phyloP scores from a whole-genome alignment of 106 monocot genomes.

The Dendrobium officinale region DNA sequence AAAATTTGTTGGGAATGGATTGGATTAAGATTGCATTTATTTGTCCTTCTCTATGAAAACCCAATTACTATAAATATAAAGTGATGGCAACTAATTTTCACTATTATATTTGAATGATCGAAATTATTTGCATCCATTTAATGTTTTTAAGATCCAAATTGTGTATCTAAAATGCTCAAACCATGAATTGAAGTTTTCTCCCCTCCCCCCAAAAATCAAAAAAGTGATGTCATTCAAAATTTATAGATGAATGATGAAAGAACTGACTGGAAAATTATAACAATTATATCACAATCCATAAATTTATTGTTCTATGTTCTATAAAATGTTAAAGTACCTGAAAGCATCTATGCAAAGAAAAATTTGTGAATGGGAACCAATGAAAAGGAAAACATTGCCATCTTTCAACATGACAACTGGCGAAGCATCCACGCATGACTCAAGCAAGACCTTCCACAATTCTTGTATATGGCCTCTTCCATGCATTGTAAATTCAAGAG shows the following conservation, averaged over 20 bases:
- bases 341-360: conserved; percentile 68
- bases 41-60: too few relatives aligned
- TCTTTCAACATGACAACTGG: conserved; percentile 63
- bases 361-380: conserved; percentile 84
- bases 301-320: background rate
- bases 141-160: too few relatives aligned
- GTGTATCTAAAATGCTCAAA: too few relatives aligned
- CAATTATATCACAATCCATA: background rate
- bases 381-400: conserved; percentile 45
- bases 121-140: too few relatives aligned
- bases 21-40: too few relatives aligned
- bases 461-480: conserved; percentile 33
- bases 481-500: conserved; percentile 22
- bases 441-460: conserved; percentile 67
- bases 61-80: too few relatives aligned
- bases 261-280: background rate
- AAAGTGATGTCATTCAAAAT: background rate
- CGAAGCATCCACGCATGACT: conserved; percentile 94
- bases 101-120: too few relatives aligned
- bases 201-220: background rate
- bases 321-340: conserved; percentile 26
- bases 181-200: too few relatives aligned
- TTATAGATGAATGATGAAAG: background rate
- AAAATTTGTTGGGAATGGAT: too few relatives aligned
- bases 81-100: too few relatives aligned